Conservation (phyloP, 2,329 filamentous ascomycete species). For the Penicillium sp. region DNA sequence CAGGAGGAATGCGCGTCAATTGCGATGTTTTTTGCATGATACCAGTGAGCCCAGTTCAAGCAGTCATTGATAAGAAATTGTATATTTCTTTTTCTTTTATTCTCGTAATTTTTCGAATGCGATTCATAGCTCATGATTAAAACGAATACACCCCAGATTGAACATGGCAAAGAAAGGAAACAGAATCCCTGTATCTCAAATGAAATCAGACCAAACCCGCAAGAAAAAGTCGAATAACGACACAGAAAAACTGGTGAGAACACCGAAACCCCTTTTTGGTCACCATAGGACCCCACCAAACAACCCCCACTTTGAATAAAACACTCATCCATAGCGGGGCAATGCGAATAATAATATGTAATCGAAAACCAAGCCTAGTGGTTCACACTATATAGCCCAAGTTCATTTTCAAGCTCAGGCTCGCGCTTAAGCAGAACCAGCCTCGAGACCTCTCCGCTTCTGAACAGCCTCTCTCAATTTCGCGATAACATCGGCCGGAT, state of each 20-base stretch:
- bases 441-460: constrained; percentile 42
- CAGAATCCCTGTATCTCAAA: not conserved
- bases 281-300: not conserved
- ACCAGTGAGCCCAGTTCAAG: constrained; percentile 5
- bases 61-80: not conserved
- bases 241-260: constrained; percentile 1
- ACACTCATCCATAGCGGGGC: not conserved
- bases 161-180: not conserved
- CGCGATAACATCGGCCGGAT: constrained; percentile 84
- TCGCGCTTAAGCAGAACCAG: not conserved
- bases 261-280: constrained; percentile 20
- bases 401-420: not conserved
- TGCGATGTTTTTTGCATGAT: constrained; percentile 9
- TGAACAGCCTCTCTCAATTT: constrained; percentile 79
- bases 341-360: not conserved
- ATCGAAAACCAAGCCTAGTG: not conserved
- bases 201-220: not conserved
- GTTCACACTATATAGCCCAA: not conserved
- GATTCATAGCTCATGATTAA: constrained; percentile 25
- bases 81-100: not conserved
- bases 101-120: constrained; percentile 6
- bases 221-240: not conserved
- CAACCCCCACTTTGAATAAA: not conserved
- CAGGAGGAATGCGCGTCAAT: constrained; percentile 10
- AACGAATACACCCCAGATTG: constrained; percentile 7